phyloP scores from a whole-genome alignment of 768 basidiomycete species.

The Chlorophyllum brunneum region DNA sequence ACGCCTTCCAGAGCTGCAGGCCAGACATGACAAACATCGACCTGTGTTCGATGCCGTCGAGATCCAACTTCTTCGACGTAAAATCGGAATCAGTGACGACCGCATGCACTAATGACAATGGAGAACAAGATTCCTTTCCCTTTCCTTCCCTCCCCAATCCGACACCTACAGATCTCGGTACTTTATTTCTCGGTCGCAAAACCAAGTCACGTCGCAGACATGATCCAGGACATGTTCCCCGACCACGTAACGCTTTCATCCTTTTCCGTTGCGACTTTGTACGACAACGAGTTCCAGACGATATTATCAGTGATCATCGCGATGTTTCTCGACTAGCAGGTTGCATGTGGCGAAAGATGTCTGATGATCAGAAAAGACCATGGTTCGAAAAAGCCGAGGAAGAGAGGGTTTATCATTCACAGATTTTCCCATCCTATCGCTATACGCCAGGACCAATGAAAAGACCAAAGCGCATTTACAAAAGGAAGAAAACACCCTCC shows the following conservation, averaged over 20 bases:
- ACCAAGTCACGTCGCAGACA: constrained; percentile 46
- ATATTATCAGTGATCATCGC: constrained; percentile 6
- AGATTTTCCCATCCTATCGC: constrained; percentile 2
- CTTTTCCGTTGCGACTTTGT: constrained; percentile 75
- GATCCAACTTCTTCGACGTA: no score
- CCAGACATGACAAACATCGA: no score
- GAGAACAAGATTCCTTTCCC: not conserved
- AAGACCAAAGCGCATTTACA: not conserved
- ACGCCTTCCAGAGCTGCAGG: no score
- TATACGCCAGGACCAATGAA: not conserved
- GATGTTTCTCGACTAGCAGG: constrained; percentile 6
- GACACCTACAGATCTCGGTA: not conserved
- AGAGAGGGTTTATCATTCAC: not conserved
- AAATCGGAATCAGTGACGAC: no score
- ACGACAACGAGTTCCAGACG: constrained; percentile 30
- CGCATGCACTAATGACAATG: not conserved
- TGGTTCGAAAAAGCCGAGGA: constrained; percentile 9
- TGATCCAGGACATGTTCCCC: constrained; percentile 55
- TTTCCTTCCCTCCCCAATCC: not conserved
- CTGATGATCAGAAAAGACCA: not conserved
- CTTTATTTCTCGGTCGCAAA: not conserved
- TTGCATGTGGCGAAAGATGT: constrained; percentile 7
- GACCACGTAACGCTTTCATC: constrained; percentile 78
- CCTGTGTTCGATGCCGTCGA: no score
- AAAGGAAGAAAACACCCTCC: not conserved